Evolutionary conservation across 2,329 filamentous ascomycete genomes (phyloP).

Genomic region (Nothopassalora personata): DNA sequence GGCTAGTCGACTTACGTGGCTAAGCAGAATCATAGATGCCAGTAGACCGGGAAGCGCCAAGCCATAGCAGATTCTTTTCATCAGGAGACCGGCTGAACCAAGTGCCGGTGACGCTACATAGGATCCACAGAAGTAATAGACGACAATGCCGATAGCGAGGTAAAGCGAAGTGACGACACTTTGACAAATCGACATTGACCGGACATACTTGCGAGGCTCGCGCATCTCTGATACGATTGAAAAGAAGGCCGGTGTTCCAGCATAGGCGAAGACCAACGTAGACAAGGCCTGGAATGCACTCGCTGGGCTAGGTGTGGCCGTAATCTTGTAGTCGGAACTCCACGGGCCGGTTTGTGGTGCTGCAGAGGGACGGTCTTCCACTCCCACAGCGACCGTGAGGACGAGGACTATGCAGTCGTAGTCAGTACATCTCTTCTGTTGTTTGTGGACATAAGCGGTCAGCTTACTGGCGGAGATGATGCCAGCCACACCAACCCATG

Average conservation of each 20-base stretch:
- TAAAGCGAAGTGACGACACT: conserved; percentile 24
- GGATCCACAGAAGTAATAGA: conserved; percentile 44
- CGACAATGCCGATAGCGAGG: conserved; percentile 35
- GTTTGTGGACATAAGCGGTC: not conserved
- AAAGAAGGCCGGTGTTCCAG: conserved; percentile 35
- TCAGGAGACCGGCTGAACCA: conserved; percentile 37
- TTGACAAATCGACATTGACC: conserved; percentile 27
- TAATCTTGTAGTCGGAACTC: conserved; percentile 6
- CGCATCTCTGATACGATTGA: conserved; percentile 37
- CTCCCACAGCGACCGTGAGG: conserved; percentile 32
- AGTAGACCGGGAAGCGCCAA: conserved; percentile 23
- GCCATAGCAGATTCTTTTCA: conserved; percentile 44
- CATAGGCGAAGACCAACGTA: conserved; percentile 23
- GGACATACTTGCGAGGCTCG: conserved; percentile 29
- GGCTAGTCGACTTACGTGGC: conserved; percentile 10
- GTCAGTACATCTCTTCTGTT: not conserved
- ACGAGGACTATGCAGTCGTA: conserved; percentile 15
- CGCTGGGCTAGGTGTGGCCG: conserved; percentile 1
- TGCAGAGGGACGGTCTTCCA: conserved; percentile 7
- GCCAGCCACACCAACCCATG: conserved; percentile 28
- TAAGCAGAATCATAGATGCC: conserved; percentile 24
- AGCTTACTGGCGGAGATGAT: conserved; percentile 11
- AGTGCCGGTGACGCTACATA: conserved; percentile 44
- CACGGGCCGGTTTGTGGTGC: conserved; percentile 10
- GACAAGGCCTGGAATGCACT: conserved; percentile 12